Conservation (phyloP, 257 asterid species). For the Ballota nigra region DNA sequence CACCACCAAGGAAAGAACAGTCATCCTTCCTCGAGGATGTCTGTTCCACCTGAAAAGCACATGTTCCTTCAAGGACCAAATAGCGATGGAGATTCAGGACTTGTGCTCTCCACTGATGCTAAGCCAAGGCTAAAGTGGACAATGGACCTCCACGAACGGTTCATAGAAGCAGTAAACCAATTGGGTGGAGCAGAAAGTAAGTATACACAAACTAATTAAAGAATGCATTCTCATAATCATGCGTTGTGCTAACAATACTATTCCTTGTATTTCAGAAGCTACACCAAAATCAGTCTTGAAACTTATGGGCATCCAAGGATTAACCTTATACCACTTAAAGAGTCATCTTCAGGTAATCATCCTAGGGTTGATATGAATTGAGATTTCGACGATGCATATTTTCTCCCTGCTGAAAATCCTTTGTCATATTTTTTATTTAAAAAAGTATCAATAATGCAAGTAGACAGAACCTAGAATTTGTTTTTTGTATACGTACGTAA, state of each 20-base stretch:
- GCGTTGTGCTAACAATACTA: slow-evolving; percentile 27
- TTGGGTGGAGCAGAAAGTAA: slow-evolving; percentile 99
- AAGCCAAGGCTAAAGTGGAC: slow-evolving; percentile 99
- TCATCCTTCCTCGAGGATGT: slow-evolving; percentile 57
- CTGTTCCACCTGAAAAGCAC: slow-evolving; percentile 64
- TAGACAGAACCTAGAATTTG: not conserved
- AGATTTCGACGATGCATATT: not conserved
- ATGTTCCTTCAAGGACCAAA: slow-evolving; percentile 69
- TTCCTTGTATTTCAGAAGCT: slow-evolving; percentile 67
- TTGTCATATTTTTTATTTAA: not conserved
- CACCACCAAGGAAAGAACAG: slow-evolving; percentile 61
- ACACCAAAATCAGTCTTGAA: slow-evolving; percentile 96
- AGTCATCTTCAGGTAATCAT: slow-evolving; percentile 90
- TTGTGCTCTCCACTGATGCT: slow-evolving; percentile 93
- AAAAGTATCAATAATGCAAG: not conserved
- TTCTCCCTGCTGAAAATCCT: not conserved
- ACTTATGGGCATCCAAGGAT: slow-evolving; percentile 93
- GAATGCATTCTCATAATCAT: slow-evolving; percentile 14
- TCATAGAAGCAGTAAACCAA: slow-evolving; percentile 92
- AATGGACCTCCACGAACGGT: slow-evolving; percentile 79
- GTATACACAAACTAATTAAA: slow-evolving; percentile 25
- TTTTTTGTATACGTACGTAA: not conserved
- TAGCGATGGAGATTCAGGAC: slow-evolving; percentile 73
- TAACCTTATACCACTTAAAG: slow-evolving; percentile 88
- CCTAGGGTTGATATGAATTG: slow-evolving; percentile 10